Conservation (phyloP, 768 basidiomycete genomes). For the Fistulinella prunicolor region DNA sequence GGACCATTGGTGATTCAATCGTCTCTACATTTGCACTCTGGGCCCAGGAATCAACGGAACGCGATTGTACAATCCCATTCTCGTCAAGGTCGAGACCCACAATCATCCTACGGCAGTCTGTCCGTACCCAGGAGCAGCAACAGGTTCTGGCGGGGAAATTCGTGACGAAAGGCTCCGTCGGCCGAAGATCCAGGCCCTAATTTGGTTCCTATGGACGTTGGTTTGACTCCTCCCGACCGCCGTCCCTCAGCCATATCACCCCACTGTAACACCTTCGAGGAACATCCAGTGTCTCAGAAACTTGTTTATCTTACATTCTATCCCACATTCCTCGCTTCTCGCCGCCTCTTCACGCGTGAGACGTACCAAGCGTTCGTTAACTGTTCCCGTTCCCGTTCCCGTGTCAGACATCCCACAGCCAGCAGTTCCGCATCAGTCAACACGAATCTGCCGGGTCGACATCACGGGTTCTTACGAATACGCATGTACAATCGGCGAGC, state of each 20-base stretch:
- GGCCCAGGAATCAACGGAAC: constrained; percentile 19
- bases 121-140: constrained; percentile 95
- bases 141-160: constrained; percentile 97
- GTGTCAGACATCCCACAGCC: constrained; percentile 15
- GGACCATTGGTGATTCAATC: constrained; percentile 74
- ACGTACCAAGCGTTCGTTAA: constrained; percentile 24
- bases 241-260: constrained; percentile 39
- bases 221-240: constrained; percentile 19
- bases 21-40: constrained; percentile 73
- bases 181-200: constrained; percentile 93
- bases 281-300: constrained; percentile 14
- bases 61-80: constrained; percentile 76
- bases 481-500: constrained; percentile 36
- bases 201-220: constrained; percentile 40
- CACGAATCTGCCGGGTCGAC: constrained; percentile 34
- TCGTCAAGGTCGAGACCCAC: constrained; percentile 98
- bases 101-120: constrained; percentile 99
- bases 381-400: constrained; percentile 16
- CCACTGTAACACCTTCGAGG: constrained; percentile 40
- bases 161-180: constrained; percentile 97
- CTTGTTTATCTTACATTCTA: constrained; percentile 15
- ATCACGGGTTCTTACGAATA: constrained; percentile 44
- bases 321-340: constrained; percentile 16
- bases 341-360: constrained; percentile 11
- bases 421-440: constrained; percentile 16